Evolutionary conservation across 2,329 filamentous ascomycete genomes (phyloP).

Genomic region (Botrytis aclada): DNA sequence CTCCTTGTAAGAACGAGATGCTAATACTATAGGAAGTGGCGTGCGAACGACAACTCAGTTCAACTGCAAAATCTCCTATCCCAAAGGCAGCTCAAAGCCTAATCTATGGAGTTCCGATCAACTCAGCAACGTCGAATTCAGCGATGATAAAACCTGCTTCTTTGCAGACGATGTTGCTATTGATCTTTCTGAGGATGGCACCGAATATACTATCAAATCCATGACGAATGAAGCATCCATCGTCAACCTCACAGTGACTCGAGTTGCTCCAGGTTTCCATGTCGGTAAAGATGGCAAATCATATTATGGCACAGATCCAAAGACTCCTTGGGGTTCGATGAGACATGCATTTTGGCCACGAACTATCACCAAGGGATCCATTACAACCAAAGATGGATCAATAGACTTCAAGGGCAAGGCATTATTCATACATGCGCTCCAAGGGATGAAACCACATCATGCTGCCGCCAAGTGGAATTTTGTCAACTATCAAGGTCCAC

Average conservation of each 20-base stretch:
- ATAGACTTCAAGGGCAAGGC: conserved; percentile 79
- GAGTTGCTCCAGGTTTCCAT: conserved; percentile 75
- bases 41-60: conserved; percentile 90
- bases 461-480: conserved; percentile 93
- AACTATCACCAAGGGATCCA: conserved; percentile 75
- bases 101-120: conserved; percentile 82
- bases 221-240: conserved; percentile 75
- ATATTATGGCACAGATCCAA: conserved; percentile 80
- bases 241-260: conserved; percentile 81
- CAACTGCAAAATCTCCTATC: conserved; percentile 87
- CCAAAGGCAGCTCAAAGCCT: conserved; percentile 62
- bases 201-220: conserved; percentile 84
- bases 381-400: conserved; percentile 77
- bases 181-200: conserved; percentile 81
- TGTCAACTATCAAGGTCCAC: conserved; percentile 82
- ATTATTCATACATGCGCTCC: conserved; percentile 79
- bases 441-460: conserved; percentile 99
- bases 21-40: conserved; percentile 56
- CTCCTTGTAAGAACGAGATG: conserved; percentile 23
- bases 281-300: conserved; percentile 80
- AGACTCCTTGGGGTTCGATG: conserved; percentile 88
- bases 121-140: conserved; percentile 77
- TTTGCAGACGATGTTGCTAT: conserved; percentile 82
- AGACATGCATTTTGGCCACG: conserved; percentile 93
- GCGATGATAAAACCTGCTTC: conserved; percentile 77